Evolutionary conservation across 2,329 filamentous ascomycete genomes (phyloP), one percentile per base, ranked within the genome.

Genomic region (Niveomyces coronatus): DNA sequence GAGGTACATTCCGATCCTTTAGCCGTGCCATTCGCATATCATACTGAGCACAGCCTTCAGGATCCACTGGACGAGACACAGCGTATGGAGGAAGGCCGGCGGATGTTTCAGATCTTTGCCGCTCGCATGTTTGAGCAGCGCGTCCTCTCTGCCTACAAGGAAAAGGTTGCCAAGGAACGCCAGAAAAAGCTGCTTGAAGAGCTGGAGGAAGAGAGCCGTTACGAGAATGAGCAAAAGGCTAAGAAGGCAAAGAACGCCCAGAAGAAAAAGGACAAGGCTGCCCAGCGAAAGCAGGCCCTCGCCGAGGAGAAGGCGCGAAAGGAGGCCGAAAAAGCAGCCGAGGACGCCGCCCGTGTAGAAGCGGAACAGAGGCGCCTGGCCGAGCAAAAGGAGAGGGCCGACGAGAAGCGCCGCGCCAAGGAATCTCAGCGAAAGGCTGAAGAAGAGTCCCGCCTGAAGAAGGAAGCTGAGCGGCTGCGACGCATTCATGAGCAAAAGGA

Each of bases 31-130:
- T 58, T 56, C 46, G 49, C 53, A 49, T 56, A 56, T 52, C 57
- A 60, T 64, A 58, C 62, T 60, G 54, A 64, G 57, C 61, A 59
- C 54, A 63, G 57, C 56, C 63, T 60, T 51, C 62, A 96, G 89
- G 88, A 94, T 57, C 79, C 82, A 47, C 91, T 96, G 85, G 95
- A 87, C 36, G 89, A 96, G 67, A 86, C 94, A 64, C 88, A 96
- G 67, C 84, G 91, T 44, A 96, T 98, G 91, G 88, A 96, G 59
- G 91, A 98, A 68, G 91, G 91, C 44, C 79, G 91, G 40, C 76
- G 89, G 49, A 98, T 98, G 91, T 98, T 98, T 57, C 91, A 98
- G 60, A 96, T 98, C 58, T 98, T 98, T 61, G 91, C 91, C 44
- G 91, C 91, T 41, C 80, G 91, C 46, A 98, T 98, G 91, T 98